Conservation (phyloP, 495 filamentous ascomycete genomes). For the Aspergillus heteromorphus region DNA sequence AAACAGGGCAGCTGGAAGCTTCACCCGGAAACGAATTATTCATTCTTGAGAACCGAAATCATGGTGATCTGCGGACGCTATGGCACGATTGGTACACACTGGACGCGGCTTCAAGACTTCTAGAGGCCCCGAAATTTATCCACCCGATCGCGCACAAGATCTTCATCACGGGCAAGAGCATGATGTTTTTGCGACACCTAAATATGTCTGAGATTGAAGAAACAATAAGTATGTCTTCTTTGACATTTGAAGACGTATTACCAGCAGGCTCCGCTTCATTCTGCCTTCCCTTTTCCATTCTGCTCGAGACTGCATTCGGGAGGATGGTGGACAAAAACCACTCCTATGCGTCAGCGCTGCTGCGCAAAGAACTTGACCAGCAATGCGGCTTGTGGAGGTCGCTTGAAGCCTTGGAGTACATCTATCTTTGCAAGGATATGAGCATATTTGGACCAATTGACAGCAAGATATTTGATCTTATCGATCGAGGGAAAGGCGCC, state of each 20-base stretch:
- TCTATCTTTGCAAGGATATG: constrained; percentile 73
- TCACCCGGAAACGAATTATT: constrained; percentile 65
- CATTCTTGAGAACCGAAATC: constrained; percentile 51
- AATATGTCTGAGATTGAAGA: constrained; percentile 21
- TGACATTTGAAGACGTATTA: constrained; percentile 55
- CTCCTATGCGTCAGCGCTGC: constrained; percentile 56
- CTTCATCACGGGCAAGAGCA: constrained; percentile 82
- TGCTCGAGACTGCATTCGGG: constrained; percentile 65
- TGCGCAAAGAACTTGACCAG: constrained; percentile 61
- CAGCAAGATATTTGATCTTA: constrained; percentile 65
- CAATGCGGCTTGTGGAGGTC: constrained; percentile 61
- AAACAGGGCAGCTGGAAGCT: constrained; percentile 63
- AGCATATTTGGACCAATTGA: constrained; percentile 57
- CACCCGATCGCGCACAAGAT: constrained; percentile 61
- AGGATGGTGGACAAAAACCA: constrained; percentile 68
- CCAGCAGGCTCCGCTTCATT: constrained; percentile 21
- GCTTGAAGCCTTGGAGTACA: constrained; percentile 60
- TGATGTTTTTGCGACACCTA: constrained; percentile 70
- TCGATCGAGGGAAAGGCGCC: constrained; percentile 57
- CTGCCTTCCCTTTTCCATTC: constrained; percentile 67
- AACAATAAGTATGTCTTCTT: constrained; percentile 26
- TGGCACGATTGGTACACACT: constrained; percentile 76
- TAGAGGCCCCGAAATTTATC: constrained; percentile 71
- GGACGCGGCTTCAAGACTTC: constrained; percentile 41
- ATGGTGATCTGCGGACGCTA: constrained; percentile 56